A percentile compares a stretch with the other conserved stretches of the same genome.
phyloP scores from a whole-genome alignment of 441 rosid genomes.

The Rhodomyrtus psidioides region DNA sequence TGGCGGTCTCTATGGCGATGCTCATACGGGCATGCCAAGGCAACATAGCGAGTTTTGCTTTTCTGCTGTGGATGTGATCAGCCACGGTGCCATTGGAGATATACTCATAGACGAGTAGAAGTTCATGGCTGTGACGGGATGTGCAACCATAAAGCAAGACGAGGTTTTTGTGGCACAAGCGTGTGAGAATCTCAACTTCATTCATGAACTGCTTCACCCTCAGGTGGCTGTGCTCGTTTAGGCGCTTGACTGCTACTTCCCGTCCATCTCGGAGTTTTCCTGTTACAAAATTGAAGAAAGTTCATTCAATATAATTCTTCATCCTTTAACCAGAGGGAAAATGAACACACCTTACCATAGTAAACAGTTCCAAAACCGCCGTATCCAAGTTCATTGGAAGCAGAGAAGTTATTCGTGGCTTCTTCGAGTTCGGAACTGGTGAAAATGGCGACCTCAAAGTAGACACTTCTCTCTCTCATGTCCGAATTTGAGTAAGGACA shows the following conservation, averaged over 20 bases:
- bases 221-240: constrained; percentile 44
- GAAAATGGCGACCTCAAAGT: not conserved
- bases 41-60: too few species aligned
- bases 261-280: constrained; percentile 64
- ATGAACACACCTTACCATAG: not conserved
- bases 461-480: not conserved
- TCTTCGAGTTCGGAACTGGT: not conserved
- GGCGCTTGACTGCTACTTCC: constrained; percentile 76
- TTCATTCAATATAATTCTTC: not conserved
- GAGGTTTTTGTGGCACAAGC: constrained; percentile 59
- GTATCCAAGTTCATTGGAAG: not conserved
- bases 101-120: constrained; percentile 69
- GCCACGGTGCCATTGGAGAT: constrained; percentile 66
- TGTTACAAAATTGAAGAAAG: constrained; percentile 1
- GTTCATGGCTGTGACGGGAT: constrained; percentile 52
- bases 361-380: constrained; percentile 2
- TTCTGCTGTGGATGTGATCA: constrained; percentile 37
- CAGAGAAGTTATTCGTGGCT: not conserved
- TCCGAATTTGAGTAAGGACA: not conserved
- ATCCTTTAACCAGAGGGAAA: not conserved
- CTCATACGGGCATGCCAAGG: constrained; percentile 57
- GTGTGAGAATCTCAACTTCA: constrained; percentile 63
- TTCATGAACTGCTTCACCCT: constrained; percentile 59
- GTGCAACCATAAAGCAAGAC: constrained; percentile 76
- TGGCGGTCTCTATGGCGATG: constrained; percentile 67